phyloP scores from a whole-genome alignment of 495 filamentous ascomycete species.

The Copromyces sp. region DNA sequence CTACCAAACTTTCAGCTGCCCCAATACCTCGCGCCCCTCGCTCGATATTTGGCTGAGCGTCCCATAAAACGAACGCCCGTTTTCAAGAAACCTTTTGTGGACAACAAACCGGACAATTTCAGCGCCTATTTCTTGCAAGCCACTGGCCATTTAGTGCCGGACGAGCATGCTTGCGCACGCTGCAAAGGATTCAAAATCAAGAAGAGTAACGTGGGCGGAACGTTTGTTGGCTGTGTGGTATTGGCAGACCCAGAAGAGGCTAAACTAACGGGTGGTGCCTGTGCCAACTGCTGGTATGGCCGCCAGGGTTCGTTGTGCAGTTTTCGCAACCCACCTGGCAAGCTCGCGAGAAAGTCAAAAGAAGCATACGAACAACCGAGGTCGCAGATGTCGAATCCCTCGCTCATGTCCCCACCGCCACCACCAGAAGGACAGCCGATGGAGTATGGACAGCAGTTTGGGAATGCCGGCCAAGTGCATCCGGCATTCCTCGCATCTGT shows the following conservation, averaged over 20 bases:
- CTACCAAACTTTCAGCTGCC: neutral
- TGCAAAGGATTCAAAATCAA: conserved; percentile 3
- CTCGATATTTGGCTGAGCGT: neutral
- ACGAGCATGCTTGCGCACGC: conserved; percentile 1
- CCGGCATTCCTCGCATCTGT: neutral
- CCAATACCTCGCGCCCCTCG: neutral
- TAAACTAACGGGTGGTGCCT: conserved; percentile 3
- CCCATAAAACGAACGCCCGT: conserved; percentile 6
- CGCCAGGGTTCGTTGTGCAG: conserved; percentile 10
- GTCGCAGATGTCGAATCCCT: neutral
- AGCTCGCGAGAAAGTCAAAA: neutral
- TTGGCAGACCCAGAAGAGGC: neutral
- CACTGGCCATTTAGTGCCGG: conserved; percentile 1
- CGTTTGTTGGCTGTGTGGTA: conserved; percentile 6
- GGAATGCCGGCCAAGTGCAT: neutral
- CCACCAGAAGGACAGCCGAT: neutral
- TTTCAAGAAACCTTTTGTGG: neutral
- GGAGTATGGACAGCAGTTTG: neutral
- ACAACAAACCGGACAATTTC: conserved; percentile 7
- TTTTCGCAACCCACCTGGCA: neutral
- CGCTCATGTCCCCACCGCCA: neutral
- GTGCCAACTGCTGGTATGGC: conserved; percentile 18
- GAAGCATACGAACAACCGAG: neutral
- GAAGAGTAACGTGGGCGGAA: neutral
- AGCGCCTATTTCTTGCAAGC: conserved; percentile 15